These are phyloP conservation scores for Trametes pubescens DNA, from an alignment of 1,284 basidiomycete species.

Conservation along the genomic window DNA sequence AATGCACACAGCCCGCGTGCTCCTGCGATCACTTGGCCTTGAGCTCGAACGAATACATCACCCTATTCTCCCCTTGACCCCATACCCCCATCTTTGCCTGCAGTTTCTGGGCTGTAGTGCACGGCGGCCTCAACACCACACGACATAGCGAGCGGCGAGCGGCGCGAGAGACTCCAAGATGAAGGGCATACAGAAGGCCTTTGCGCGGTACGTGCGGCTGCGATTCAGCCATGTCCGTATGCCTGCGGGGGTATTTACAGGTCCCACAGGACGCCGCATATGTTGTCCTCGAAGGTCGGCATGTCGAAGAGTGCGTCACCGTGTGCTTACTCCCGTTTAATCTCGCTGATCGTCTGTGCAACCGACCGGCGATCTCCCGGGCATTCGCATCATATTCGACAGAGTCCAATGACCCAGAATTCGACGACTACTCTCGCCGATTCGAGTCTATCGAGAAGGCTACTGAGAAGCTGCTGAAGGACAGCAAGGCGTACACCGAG, in stretches of 20 bases:
- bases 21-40: constrained; percentile 26
- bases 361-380: constrained; percentile 16
- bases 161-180: constrained; percentile 49
- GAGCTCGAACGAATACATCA: neutral
- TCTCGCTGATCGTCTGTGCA: constrained; percentile 10
- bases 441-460: constrained; percentile 84
- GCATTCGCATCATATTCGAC: constrained; percentile 16
- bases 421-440: constrained; percentile 82
- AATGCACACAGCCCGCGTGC: constrained; percentile 17
- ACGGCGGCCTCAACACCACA: neutral
- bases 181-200: constrained; percentile 84
- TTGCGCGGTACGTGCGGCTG: constrained; percentile 67
- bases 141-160: neutral
- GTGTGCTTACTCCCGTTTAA: constrained; percentile 3
- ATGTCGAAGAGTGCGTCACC: constrained; percentile 89
- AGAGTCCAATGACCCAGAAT: constrained; percentile 91
- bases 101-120: neutral
- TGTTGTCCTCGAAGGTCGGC: constrained; percentile 86
- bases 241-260: constrained; percentile 9
- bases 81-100: neutral
- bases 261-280: constrained; percentile 79
- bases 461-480: constrained; percentile 91
- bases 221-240: neutral
- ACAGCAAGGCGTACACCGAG: constrained; percentile 89
- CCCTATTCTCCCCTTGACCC: neutral